A percentile compares a stretch with the other conserved stretches of the same genome.
Conservation (phyloP, 1,284 basidiomycete species). For the Irpex sp. region DNA sequence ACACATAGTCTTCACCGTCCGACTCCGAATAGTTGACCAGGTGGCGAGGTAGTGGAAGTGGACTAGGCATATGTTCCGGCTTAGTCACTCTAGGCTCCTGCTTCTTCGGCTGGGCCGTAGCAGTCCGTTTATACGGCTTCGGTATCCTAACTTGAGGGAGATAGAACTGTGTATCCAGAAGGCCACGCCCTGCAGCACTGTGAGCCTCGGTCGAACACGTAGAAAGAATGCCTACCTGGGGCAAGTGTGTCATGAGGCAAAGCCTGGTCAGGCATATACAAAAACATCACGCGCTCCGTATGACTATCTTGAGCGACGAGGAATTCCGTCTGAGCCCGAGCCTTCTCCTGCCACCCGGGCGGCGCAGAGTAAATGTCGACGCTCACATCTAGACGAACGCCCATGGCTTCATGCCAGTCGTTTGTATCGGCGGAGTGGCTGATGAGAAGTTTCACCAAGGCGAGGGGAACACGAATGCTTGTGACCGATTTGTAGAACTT, state of each 20-base stretch:
- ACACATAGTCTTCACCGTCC: slow-evolving; percentile 57
- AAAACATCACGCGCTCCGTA: slow-evolving; percentile 60
- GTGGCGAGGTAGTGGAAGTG: not conserved
- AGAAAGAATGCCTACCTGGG: not conserved
- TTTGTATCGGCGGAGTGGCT: slow-evolving; percentile 34
- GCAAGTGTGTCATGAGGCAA: slow-evolving; percentile 9
- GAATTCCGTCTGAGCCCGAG: slow-evolving; percentile 60
- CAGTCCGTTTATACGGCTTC: not conserved
- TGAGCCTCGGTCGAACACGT: slow-evolving; percentile 13
- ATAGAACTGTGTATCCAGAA: slow-evolving; percentile 46
- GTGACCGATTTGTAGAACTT: slow-evolving; percentile 58
- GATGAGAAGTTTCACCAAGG: slow-evolving; percentile 43
- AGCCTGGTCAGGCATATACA: slow-evolving; percentile 37
- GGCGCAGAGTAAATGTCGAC: slow-evolving; percentile 73
- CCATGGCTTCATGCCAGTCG: slow-evolving; percentile 70
- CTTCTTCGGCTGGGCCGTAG: not conserved
- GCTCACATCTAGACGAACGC: slow-evolving; percentile 49
- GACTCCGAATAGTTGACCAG: slow-evolving; percentile 47
- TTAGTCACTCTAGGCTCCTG: not conserved
- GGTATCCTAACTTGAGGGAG: slow-evolving; percentile 30
- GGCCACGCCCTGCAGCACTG: slow-evolving; percentile 21
- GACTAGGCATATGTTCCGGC: not conserved
- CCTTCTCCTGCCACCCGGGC: slow-evolving; percentile 49
- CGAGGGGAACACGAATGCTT: slow-evolving; percentile 50
- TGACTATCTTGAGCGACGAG: slow-evolving; percentile 66